Evolutionary conservation across 768 basidiomycete genomes (phyloP), one percentile per base, ranked within the genome.

Genomic region (Tremella fuciformis): DNA sequence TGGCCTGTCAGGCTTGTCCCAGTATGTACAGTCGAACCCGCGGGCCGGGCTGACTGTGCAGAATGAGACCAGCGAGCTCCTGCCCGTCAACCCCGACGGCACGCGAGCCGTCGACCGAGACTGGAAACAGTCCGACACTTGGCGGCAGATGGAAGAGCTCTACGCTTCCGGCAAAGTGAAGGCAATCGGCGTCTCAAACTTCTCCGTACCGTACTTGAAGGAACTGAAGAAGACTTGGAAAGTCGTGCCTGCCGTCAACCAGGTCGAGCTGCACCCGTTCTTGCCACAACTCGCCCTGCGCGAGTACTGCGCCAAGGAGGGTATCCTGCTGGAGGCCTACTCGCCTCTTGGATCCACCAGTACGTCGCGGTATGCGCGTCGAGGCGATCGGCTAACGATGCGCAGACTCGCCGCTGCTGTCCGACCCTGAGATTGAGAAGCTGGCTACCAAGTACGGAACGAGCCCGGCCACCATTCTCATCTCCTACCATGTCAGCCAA

Each of bases 51-150:
- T 59, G 3, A 60, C 51, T 8, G 53, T 64, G 25, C 37, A 57
- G 41, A 59, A 61, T 50, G 66, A 57, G 25, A 59, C 57, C 13
- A 26, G 34, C 50, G 46, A 55, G 15, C 59, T 59, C 13, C 61
- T 72, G 60, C 70, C 73, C 21, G 55, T 44, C 26, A 66, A 62
- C 13, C 57, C 60, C 42, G 83, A 83, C 58, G 80, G 80, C 51
- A 78, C 56, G 19, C 68, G 88, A 38, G 88, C 89, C 70, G 79
- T 84, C 7, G 84, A 87, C 67, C 82, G 80, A 67, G 79, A 82
- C 40, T 87, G 87, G 70, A 82, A 84, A 69, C 87, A 88, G 84
- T 77, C 85, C 48, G 82, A 91, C 66, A 88, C 88, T 26, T 91
- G 89, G 89, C 84, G 84, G 67, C 74, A 78, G 53, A 87, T 91